Conservation (phyloP, 768 basidiomycete species). For the Russula brevipes region DNA sequence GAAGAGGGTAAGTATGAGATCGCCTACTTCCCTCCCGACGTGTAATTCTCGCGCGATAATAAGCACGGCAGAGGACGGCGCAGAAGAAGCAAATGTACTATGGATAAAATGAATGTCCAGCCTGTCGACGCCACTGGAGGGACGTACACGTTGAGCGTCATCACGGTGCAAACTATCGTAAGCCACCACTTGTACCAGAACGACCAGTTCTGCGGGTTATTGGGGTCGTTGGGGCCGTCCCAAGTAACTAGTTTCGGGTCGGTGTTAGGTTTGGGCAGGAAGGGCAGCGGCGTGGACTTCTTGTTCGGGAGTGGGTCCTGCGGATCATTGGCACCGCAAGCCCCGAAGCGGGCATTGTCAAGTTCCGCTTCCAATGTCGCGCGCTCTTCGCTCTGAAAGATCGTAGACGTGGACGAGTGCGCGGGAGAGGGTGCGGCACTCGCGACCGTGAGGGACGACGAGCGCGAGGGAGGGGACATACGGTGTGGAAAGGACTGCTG, state of each 20-base stretch:
- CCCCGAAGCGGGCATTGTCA: background rate
- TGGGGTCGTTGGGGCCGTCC: conserved; percentile 21
- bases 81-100: conserved; percentile 29
- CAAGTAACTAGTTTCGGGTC: conserved; percentile 21
- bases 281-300: background rate
- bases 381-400: background rate
- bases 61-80: conserved; percentile 21
- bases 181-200: conserved; percentile 19
- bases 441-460: background rate
- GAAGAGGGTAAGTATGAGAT: conserved; percentile 26
- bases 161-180: conserved; percentile 2
- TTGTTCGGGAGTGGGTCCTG: background rate
- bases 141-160: conserved; percentile 23
- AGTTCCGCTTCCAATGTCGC: background rate
- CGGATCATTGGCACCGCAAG: too few relatives aligned
- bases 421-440: background rate
- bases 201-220: conserved; percentile 26
- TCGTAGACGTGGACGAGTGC: background rate
- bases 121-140: background rate
- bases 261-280: conserved; percentile 3
- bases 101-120: background rate
- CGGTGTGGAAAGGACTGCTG: background rate
- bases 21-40: conserved; percentile 24
- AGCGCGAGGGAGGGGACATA: background rate
- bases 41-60: conserved; percentile 23